Evolutionary conservation across 768 basidiomycete genomes (phyloP), one percentile per base, ranked within the genome.

Genomic region (Antrodiella citrinella): DNA sequence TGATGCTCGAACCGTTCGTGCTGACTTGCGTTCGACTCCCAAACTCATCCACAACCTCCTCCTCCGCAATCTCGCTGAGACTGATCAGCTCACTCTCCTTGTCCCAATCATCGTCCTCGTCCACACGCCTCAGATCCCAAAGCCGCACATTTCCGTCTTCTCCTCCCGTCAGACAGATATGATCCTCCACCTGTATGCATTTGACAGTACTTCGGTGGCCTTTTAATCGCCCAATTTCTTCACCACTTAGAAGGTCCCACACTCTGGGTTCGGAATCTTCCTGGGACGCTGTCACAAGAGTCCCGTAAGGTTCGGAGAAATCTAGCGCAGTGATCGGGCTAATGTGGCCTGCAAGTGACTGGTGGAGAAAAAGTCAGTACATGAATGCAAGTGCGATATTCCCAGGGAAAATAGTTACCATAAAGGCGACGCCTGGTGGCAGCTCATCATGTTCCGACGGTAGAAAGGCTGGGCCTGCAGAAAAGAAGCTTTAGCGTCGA

Each of bases 371-470:
- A 40, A 43, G 52, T 58, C 9, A 59, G 54, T 26, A 38, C 25
- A 46, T 48, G 38, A 47, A 9, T 45, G 4, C 26, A 50, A 4
- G 49, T 21, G 38, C 43, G 43, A 38, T 39, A 30, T 15, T 7
- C 7, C 15, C 30, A 5, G 19, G 3, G 10, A 44, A n/a, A n/a
- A n/a, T 23, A 58, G 59, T 57, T 67, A 91, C 91, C 94, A 99
- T 98, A 69, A 99, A 99, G 11, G 95, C 96, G 4, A 98, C 81
- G 1, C 91, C 92, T 5, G 84, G 80, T 7, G 96, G 96, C 24
- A 99, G 74, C 48, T 96, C 92, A 57, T 93, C 91, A 57, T 99
- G 96, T 64, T 98, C 96, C 15, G 93, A 96, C 3, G 96, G 96
- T 44, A 99, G 65, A 72, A 99, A 98, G 15, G 90, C 90, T 0